Base-by-base conservation (phyloP, 2,329 filamentous ascomycete genomes). In the Byssochlamys sp. region DNA sequence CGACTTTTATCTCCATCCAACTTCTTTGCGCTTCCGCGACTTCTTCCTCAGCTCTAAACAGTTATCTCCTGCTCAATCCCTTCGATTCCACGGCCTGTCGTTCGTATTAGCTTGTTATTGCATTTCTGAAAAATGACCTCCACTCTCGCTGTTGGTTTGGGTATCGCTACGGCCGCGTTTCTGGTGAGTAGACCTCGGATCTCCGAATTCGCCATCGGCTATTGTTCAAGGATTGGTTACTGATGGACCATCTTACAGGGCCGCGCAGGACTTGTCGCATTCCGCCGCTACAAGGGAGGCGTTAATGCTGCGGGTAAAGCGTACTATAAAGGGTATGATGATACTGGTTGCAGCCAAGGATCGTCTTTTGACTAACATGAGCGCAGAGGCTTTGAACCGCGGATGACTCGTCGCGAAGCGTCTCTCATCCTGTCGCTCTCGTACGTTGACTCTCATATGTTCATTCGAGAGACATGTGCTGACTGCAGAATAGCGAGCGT, bases 381-480 rank as follows among this genome's bases (percentile, higher is more conserved):
- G 26, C 53, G 58, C 53, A 74, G 71, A 65, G 94, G 94, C n/a
- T 99, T 99, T 71, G 94, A 99, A 78, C 81, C 85, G 60, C 89
- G 88, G 75, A 99, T 99, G 92, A 96, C 85, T 73, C 84, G 88
- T 73, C 86, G 88, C 73, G 94, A 99, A 77, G 94, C 94, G 25
- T 82, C 91, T 3, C 77, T 99, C 66, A 96, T 99, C 60, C 78
- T 99, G 53, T 89, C 94, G 63, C 85, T 97, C 60, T 89, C 86
- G 92, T 96, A 84, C 58, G 80, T 77, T 57, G 24, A 10, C 52
- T 19, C 54, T 2, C 7, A 29, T 25, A n/a, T 54, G 52, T 56
- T 53, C 55, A 52, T 52, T 12, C 24, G 12, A 14, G n/a, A 52
- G 26, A 39, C 35, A 24, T 6, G 33, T 24, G 55, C 61, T 66